phyloP scores from a whole-genome alignment of 495 filamentous ascomycete genomes.

The Aspergillus cavernicola region DNA sequence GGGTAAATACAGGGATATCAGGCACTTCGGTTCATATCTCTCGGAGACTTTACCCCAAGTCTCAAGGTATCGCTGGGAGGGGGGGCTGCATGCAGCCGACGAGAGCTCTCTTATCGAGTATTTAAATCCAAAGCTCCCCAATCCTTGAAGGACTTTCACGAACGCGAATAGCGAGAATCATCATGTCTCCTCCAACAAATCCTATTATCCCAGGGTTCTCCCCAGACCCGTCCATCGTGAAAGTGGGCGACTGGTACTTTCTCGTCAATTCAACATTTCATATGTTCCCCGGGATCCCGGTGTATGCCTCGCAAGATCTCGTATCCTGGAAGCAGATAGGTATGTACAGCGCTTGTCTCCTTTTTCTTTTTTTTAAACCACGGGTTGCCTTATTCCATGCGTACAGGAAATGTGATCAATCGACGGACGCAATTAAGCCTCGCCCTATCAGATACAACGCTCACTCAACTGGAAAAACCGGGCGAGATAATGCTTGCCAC shows the following conservation, averaged over 20 bases:
- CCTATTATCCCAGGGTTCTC: slow-evolving; percentile 5
- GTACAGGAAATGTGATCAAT: not conserved
- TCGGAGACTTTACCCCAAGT: no score
- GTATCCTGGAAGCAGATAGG: slow-evolving; percentile 3
- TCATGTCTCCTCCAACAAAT: not conserved
- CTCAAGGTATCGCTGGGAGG: no score
- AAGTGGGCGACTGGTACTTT: not conserved
- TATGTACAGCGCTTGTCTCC: not conserved
- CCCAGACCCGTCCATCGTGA: not conserved
- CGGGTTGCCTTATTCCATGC: not conserved
- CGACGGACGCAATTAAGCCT: not conserved
- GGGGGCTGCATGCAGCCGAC: no score
- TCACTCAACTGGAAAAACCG: not conserved
- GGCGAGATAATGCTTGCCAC: not conserved
- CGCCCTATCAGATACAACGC: not conserved
- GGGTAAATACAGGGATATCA: no score
- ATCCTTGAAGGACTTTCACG: no score
- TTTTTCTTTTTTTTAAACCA: no score
- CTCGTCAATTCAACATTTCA: slow-evolving; percentile 2
- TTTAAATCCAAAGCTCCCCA: no score
- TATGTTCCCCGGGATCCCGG: not conserved
- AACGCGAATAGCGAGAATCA: no score
- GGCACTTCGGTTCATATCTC: no score
- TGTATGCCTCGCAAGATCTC: not conserved
- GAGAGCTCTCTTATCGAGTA: no score